A percentile compares a stretch with the other conserved stretches of the same genome.
These are phyloP conservation scores for Rhizomucor pusillus DNA, from an alignment of 371 early-diverging fungal species.

Conservation along the genomic window DNA sequence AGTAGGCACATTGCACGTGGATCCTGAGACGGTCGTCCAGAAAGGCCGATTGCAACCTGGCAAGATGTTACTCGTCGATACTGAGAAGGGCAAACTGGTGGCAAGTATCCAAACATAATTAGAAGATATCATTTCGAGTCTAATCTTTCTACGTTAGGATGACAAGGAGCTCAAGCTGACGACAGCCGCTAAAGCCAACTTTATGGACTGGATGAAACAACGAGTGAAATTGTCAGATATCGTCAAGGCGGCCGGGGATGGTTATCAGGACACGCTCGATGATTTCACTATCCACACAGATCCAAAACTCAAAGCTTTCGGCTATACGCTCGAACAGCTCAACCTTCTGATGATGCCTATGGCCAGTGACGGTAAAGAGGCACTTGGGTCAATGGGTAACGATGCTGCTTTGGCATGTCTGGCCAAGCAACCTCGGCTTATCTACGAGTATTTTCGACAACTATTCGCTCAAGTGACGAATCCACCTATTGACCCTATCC, in stretches of 20 bases:
- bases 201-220: constrained; percentile 83
- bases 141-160: constrained; percentile 32
- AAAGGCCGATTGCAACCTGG: constrained; percentile 97
- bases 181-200: constrained; percentile 70
- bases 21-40: constrained; percentile 74
- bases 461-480: constrained; percentile 97
- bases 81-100: constrained; percentile 85
- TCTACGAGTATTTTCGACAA: constrained; percentile 96
- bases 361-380: constrained; percentile 87
- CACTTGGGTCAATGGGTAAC: constrained; percentile 97
- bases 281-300: constrained; percentile 59
- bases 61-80: constrained; percentile 95
- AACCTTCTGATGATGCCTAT: constrained; percentile 86
- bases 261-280: constrained; percentile 34
- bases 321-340: constrained; percentile 91
- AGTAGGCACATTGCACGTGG: constrained; percentile 87
- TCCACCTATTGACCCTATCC: constrained; percentile 97
- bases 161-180: constrained; percentile 84
- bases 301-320: constrained; percentile 85
- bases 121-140: no score
- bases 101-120: neutral
- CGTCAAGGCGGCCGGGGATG: constrained; percentile 23
- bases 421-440: constrained; percentile 79
- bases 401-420: constrained; percentile 94
- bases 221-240: constrained; percentile 71